phyloP scores from a whole-genome alignment of 1,284 basidiomycete genomes.

The Cutaneotrichosporon cutaneum region DNA sequence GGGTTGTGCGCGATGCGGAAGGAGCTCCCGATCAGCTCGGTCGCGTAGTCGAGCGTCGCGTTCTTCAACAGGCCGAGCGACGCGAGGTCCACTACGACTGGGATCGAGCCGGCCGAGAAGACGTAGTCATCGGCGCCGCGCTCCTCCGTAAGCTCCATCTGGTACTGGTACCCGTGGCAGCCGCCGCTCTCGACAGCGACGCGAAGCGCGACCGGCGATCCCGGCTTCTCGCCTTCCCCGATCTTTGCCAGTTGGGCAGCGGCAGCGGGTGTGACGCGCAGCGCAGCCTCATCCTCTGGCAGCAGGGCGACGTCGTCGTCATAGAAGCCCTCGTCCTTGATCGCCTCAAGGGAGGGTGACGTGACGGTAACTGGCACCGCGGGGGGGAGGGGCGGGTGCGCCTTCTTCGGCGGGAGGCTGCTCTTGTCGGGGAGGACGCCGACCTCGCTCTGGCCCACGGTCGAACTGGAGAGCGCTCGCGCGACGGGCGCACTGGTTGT shows the following conservation, averaged over 20 bases:
- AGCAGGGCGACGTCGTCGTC: slow-evolving; percentile 48
- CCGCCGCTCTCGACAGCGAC: slow-evolving; percentile 59
- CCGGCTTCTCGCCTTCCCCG: slow-evolving; percentile 47
- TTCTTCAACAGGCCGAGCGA: slow-evolving; percentile 52
- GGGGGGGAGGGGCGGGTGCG: background rate
- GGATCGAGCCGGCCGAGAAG: slow-evolving; percentile 41
- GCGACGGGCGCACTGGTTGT: background rate
- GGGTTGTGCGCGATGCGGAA: slow-evolving; percentile 59
- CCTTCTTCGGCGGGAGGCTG: background rate
- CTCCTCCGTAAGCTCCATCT: slow-evolving; percentile 57
- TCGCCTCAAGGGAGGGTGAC: slow-evolving; percentile 39
- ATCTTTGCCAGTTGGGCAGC: slow-evolving; percentile 48
- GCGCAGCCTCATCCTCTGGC: slow-evolving; percentile 33
- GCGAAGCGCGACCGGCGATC: slow-evolving; percentile 52
- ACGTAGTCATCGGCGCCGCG: slow-evolving; percentile 57
- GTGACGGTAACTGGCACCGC: slow-evolving; percentile 22
- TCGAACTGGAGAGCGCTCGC: background rate
- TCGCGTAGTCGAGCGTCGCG: slow-evolving; percentile 60
- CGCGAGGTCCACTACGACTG: slow-evolving; percentile 49
- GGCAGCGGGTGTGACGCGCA: slow-evolving; percentile 46
- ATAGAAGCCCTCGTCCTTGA: slow-evolving; percentile 47
- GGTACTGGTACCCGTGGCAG: slow-evolving; percentile 62
- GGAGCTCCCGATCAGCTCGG: slow-evolving; percentile 59
- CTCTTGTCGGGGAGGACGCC: background rate
- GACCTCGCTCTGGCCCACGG: background rate